Evolutionary conservation across 1,284 basidiomycete genomes (phyloP), one percentile per base, ranked within the genome.

Genomic region (Ceratobasidium sp.): DNA sequence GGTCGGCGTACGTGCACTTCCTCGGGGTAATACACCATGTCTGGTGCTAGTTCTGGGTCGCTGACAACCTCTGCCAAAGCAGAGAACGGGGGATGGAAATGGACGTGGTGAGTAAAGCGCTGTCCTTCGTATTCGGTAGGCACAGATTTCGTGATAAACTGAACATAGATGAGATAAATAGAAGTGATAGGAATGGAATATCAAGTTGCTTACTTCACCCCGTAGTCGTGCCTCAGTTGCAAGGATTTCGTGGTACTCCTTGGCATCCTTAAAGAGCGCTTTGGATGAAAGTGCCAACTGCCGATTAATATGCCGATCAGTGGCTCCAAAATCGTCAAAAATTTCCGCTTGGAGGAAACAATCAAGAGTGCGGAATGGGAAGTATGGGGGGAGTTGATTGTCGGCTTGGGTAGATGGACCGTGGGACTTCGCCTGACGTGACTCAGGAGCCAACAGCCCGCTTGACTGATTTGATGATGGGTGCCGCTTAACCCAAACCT

Each of bases 281-380:
- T n/a, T 40, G 13, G 57, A 15, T 11, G n/a, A 22, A 25, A 34
- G 34, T 6, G 57, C 29, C 13, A 59, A 17, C 37, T 59, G 57
- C 11, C 19, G 29, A 11, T 15, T 17, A 13, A 59, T 40, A 9
- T 59, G 57, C 2, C 8, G 22, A 19, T 59, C 32, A 43, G 37
- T 19, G 3, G 34, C 59, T 19, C 59, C 59, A n/a, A 62, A 62
- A 43, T 62, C 13, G n/a, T 34, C 7, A 17, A 62, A 62, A 2
- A 62, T n/a, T 22, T 62, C 37, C 1, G 59, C 59, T 43, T 62
- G 59, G 5, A 40, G 13, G 9, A 62, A 62, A 9, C 37, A 32
- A 32, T 59, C 57, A 13, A 59, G 57, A 3, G 57, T 59, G 13
- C 34, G 57, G 34, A 59, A 59, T 2, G 57, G 57, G 19, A 59